A percentile compares a stretch with the other conserved stretches of the same genome.
Evolutionary conservation across 2,329 filamentous ascomycete species (phyloP).

Genomic region (Gnomoniopsis sp.): DNA sequence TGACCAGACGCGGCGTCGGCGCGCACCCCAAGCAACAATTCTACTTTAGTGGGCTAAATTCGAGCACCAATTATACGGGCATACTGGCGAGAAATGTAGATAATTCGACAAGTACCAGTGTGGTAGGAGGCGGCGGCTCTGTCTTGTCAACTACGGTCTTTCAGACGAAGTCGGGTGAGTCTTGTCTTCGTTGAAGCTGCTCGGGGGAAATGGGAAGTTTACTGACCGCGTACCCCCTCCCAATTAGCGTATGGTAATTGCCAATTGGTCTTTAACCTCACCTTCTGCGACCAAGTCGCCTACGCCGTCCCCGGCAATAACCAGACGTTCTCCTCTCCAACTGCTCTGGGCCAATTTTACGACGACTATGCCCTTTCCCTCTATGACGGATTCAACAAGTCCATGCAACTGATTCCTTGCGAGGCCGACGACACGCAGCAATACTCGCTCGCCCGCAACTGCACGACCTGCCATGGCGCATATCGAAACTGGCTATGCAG

Average conservation of each 20-base stretch:
- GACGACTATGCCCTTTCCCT: constrained; percentile 68
- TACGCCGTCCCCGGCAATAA: constrained; percentile 88
- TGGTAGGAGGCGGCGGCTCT: constrained; percentile 68
- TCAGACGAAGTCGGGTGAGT: constrained; percentile 70
- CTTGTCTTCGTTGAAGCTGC: neutral
- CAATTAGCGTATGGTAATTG: constrained; percentile 67
- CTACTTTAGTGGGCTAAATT: constrained; percentile 72
- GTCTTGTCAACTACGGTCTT: constrained; percentile 74
- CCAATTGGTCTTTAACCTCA: constrained; percentile 79
- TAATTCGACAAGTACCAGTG: constrained; percentile 39
- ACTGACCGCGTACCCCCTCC: neutral
- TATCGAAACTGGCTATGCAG: constrained; percentile 97
- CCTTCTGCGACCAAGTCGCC: constrained; percentile 83
- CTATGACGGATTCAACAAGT: constrained; percentile 77
- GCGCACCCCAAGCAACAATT: constrained; percentile 83
- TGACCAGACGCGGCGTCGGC: constrained; percentile 66
- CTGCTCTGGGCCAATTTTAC: constrained; percentile 67
- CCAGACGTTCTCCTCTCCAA: constrained; percentile 54
- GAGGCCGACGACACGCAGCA: constrained; percentile 68
- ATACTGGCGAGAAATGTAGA: constrained; percentile 65
- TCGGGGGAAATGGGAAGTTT: neutral
- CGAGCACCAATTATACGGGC: constrained; percentile 67
- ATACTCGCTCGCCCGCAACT: constrained; percentile 78
- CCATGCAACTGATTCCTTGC: constrained; percentile 80
- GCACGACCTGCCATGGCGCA: constrained; percentile 69